Evolutionary conservation across 2,329 filamentous ascomycete genomes (phyloP).

Genomic region (Scedosporium minutisporum): DNA sequence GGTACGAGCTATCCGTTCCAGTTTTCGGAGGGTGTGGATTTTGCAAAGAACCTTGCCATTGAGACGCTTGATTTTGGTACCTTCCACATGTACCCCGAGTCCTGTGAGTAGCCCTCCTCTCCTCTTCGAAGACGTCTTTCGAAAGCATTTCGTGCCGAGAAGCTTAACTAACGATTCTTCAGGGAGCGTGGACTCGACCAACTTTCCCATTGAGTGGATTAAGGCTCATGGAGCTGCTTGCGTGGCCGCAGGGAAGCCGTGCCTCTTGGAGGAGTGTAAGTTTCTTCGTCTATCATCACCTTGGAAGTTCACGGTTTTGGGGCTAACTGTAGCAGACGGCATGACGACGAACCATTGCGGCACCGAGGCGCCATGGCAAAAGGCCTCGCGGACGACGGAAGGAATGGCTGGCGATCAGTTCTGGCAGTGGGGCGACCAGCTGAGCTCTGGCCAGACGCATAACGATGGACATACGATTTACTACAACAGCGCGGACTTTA

Average conservation of each 20-base stretch:
- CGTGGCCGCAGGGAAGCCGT: conserved; percentile 18
- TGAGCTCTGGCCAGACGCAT: conserved; percentile 29
- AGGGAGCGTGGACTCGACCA: conserved; percentile 4
- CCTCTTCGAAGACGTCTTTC: not conserved
- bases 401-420: conserved; percentile 27
- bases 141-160: conserved; percentile 2
- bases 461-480: conserved; percentile 37
- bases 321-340: conserved; percentile 13
- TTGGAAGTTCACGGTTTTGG: not conserved
- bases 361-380: conserved; percentile 40
- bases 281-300: not conserved
- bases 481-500: conserved; percentile 28
- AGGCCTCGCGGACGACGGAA: conserved; percentile 18
- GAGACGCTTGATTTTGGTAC: conserved; percentile 39
- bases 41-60: conserved; percentile 39
- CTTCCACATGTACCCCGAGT: conserved; percentile 21
- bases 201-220: conserved; percentile 13
- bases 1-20: conserved; percentile 44
- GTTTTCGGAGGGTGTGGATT: conserved; percentile 40
- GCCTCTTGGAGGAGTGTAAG: conserved; percentile 24
- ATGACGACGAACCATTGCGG: conserved; percentile 16
- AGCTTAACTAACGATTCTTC: conserved; percentile 11
- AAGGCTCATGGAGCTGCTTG: conserved; percentile 18
- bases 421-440: conserved; percentile 30
- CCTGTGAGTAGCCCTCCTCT: conserved; percentile 17